These are phyloP conservation scores for Biscogniauxia mediterranea DNA, from an alignment of 2,329 filamentous ascomycete species.

Conservation along the genomic window DNA sequence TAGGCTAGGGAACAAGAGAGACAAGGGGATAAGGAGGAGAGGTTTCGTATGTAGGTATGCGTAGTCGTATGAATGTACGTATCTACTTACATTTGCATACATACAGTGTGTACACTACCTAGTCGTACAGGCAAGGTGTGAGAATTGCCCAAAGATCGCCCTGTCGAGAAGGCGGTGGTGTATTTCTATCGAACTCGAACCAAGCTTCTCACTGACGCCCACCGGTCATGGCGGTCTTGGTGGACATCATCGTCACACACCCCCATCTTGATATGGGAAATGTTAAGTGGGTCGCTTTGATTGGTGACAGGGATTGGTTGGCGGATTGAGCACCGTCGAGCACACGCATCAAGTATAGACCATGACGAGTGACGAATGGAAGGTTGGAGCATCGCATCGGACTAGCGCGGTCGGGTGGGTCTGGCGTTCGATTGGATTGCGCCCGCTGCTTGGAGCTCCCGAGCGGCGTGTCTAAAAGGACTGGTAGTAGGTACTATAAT, in stretches of 20 bases:
- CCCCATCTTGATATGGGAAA: background rate
- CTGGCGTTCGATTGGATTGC: background rate
- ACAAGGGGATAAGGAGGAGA: background rate
- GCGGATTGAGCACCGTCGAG: too few relatives aligned
- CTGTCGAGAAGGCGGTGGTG: background rate
- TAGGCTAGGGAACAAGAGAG: background rate
- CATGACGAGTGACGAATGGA: background rate
- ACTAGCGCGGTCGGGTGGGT: background rate
- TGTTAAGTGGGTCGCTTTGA: background rate
- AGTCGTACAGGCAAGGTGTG: background rate
- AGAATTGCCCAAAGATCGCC: background rate
- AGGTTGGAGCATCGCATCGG: background rate
- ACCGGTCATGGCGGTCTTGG: background rate
- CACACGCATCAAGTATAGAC: background rate
- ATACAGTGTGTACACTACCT: background rate
- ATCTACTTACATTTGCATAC: background rate
- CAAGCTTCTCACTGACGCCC: background rate
- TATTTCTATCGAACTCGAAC: background rate
- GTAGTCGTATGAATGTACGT: too few relatives aligned
- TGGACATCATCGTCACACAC: background rate
- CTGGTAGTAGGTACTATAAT: too few relatives aligned
- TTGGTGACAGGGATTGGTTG: background rate
- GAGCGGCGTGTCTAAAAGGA: too few relatives aligned
- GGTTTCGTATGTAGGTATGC: too few relatives aligned
- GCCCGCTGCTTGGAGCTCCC: background rate